Percentiles rank a stretch among this genome's conserved stretches.
phyloP scores from a whole-genome alignment of 305 asterid species.

The Solanum hybrid region DNA sequence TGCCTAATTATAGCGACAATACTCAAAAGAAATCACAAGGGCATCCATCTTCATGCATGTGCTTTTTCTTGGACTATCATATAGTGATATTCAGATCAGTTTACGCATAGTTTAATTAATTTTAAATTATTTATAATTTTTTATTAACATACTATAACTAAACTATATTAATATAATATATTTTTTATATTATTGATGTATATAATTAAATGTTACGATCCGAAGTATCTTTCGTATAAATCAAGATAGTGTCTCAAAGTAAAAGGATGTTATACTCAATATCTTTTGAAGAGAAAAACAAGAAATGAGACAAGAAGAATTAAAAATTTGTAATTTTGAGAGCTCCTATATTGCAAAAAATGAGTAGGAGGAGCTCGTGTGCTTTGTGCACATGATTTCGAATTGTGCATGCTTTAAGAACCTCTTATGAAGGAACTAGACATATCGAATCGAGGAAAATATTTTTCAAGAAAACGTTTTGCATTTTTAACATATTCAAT shows the following conservation, averaged over 20 bases:
- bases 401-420: background rate
- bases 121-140: too few species aligned
- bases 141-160: background rate
- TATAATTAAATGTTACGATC: background rate
- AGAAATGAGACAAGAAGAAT: background rate
- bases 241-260: background rate
- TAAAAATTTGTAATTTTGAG: background rate
- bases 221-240: background rate
- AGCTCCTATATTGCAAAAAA: background rate
- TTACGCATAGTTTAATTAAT: background rate
- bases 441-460: background rate
- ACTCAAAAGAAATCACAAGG: background rate
- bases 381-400: background rate
- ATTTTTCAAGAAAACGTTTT: background rate
- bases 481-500: background rate
- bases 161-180: background rate
- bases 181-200: background rate
- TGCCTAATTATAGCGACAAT: background rate
- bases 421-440: background rate
- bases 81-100: background rate
- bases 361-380: background rate
- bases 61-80: background rate
- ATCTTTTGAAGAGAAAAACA: background rate
- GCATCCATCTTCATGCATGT: background rate
- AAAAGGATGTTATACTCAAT: background rate